Percentiles rank a stretch among this genome's conserved stretches.
These are phyloP conservation scores for Auxenochlorella pyrenoidosa DNA, from an alignment of 139 green algal species.

Conservation along the genomic window DNA sequence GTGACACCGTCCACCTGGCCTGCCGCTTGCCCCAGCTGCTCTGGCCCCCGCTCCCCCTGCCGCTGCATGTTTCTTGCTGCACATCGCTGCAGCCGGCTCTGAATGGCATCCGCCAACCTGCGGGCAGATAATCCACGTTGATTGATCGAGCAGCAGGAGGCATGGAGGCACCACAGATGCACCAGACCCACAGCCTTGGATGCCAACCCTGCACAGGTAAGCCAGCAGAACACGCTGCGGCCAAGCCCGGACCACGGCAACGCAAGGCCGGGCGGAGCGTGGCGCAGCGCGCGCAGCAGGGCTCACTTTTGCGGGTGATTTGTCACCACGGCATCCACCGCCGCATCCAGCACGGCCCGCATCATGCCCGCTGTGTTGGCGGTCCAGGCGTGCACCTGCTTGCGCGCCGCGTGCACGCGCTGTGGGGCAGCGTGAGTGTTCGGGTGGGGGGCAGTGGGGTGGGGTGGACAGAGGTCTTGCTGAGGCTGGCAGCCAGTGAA, in stretches of 20 bases:
- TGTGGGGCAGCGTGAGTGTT: conserved; percentile 14
- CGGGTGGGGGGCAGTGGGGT: too few species aligned
- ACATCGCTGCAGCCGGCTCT: neutral
- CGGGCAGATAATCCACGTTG: too few species aligned
- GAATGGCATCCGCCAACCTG: conserved; percentile 34
- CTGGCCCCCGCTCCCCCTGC: neutral
- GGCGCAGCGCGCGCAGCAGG: too few species aligned
- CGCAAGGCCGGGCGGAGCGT: too few species aligned
- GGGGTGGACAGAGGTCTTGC: too few species aligned
- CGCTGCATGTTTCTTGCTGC: neutral
- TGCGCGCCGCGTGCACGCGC: conserved; percentile 17
- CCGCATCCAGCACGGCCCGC: conserved; percentile 46
- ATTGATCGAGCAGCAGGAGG: too few species aligned
- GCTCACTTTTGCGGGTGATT: conserved; percentile 44
- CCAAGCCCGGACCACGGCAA: too few species aligned
- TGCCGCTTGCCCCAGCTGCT: neutral
- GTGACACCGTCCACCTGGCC: neutral
- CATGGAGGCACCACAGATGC: too few species aligned
- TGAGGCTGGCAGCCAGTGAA: too few species aligned
- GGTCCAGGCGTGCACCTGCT: conserved; percentile 63
- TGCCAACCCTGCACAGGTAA: too few species aligned
- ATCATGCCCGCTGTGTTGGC: conserved; percentile 56
- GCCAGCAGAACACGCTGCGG: too few species aligned
- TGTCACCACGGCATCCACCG: conserved; percentile 68
- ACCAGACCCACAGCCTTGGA: too few species aligned